A percentile compares a stretch with the other conserved stretches of the same genome.
phyloP scores from a whole-genome alignment of 352 stramenopile genomes.

The Pythium vanterpoolii region DNA sequence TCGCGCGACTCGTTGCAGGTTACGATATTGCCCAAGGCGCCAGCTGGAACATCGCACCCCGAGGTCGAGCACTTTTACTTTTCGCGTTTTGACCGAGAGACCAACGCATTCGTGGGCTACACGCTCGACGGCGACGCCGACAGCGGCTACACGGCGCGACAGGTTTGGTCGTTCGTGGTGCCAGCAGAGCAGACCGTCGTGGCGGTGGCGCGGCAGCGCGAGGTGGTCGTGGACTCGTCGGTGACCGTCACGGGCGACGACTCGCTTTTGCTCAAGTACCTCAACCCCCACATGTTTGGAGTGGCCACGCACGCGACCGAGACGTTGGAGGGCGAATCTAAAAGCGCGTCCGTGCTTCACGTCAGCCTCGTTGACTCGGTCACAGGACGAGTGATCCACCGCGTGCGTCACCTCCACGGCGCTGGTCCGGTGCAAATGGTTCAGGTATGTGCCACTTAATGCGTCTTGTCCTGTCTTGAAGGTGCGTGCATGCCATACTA shows the following conservation, averaged over 20 bases:
- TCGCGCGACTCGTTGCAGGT: slow-evolving; percentile 46
- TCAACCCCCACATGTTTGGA: slow-evolving; percentile 96
- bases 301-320: slow-evolving; percentile 84
- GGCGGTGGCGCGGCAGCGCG: slow-evolving; percentile 54
- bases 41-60: slow-evolving; percentile 35
- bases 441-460: slow-evolving; percentile 35
- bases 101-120: slow-evolving; percentile 55
- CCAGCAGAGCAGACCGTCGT: slow-evolving; percentile 53
- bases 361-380: slow-evolving; percentile 95
- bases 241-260: slow-evolving; percentile 92
- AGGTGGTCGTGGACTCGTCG: slow-evolving; percentile 68
- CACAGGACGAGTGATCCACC: slow-evolving; percentile 91
- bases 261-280: slow-evolving; percentile 96
- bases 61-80: slow-evolving; percentile 80
- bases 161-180: slow-evolving; percentile 71
- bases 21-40: slow-evolving; percentile 50
- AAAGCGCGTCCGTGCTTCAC: slow-evolving; percentile 59
- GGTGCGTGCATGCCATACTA: no score
- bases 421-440: slow-evolving; percentile 60
- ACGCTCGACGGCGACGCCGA: slow-evolving; percentile 36
- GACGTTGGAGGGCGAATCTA: slow-evolving; percentile 26
- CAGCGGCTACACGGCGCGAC: slow-evolving; percentile 35
- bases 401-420: slow-evolving; percentile 84
- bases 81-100: slow-evolving; percentile 54
- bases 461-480: neutral